Percentiles rank a stretch among this genome's conserved stretches.
Evolutionary conservation across 768 basidiomycete genomes (phyloP).

Genomic region (Gelatoporia subvermispora): DNA sequence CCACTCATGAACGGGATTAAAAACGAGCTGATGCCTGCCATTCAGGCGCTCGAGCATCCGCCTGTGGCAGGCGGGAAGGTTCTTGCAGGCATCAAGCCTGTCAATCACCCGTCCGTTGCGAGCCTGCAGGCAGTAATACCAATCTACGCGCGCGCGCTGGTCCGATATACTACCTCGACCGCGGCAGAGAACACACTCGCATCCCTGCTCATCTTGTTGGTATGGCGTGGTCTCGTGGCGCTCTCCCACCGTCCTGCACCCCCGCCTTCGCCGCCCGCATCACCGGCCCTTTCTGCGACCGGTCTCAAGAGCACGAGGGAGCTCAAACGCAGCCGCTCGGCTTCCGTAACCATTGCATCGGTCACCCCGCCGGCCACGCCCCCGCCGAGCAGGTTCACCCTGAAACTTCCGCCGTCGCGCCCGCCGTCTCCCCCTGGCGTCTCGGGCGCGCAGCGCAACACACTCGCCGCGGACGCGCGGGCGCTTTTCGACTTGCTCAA

Average conservation of each 20-base stretch:
- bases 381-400: slow-evolving; percentile 52
- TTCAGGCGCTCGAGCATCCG: slow-evolving; percentile 53
- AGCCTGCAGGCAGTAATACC: slow-evolving; percentile 58
- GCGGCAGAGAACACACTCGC: slow-evolving; percentile 60
- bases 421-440: slow-evolving; percentile 55
- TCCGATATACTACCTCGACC: slow-evolving; percentile 48
- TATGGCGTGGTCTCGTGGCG: slow-evolving; percentile 74
- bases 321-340: slow-evolving; percentile 34
- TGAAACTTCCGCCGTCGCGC: slow-evolving; percentile 63
- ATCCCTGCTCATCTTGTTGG: slow-evolving; percentile 63
- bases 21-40: slow-evolving; percentile 51
- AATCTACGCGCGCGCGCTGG: slow-evolving; percentile 52
- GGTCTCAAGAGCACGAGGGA: slow-evolving; percentile 13
- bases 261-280: slow-evolving; percentile 36
- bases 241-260: slow-evolving; percentile 52
- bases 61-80: slow-evolving; percentile 8
- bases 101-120: slow-evolving; percentile 54
- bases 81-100: background rate
- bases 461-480: slow-evolving; percentile 53
- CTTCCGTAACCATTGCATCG: slow-evolving; percentile 25
- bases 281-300: slow-evolving; percentile 25
- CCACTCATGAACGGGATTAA: slow-evolving; percentile 61
- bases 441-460: slow-evolving; percentile 27
- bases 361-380: slow-evolving; percentile 54
- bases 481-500: slow-evolving; percentile 58